These are phyloP conservation scores for Telfairia occidentalis DNA, from an alignment of 331 rosid species.

Conservation along the genomic window DNA sequence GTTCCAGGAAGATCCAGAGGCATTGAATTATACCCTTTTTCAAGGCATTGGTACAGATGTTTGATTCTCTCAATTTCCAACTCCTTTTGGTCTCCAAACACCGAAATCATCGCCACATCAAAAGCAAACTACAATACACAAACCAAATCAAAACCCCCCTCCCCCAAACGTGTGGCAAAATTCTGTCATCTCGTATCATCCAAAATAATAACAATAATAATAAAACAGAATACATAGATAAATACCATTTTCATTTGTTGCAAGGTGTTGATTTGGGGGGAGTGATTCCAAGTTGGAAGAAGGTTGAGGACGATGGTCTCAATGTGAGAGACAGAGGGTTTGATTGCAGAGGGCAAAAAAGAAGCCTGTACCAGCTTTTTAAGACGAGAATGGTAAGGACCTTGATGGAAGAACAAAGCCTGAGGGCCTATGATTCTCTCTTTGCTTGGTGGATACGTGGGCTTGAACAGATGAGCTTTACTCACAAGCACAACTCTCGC, in stretches of 20 bases:
- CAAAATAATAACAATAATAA: not conserved
- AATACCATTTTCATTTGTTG: slow-evolving; percentile 72
- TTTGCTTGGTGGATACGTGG: slow-evolving; percentile 88
- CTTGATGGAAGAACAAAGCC: slow-evolving; percentile 78
- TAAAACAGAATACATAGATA: not conserved
- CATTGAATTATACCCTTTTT: slow-evolving; percentile 83
- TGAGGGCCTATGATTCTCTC: slow-evolving; percentile 75
- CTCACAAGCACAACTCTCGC: slow-evolving; percentile 60
- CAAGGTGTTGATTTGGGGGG: slow-evolving; percentile 51
- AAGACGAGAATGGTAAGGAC: slow-evolving; percentile 60
- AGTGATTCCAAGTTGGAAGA: slow-evolving; percentile 51
- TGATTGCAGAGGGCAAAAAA: slow-evolving; percentile 44
- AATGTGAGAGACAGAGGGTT: slow-evolving; percentile 41
- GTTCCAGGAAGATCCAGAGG: slow-evolving; percentile 75
- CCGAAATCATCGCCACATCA: slow-evolving; percentile 78
- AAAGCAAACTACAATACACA: slow-evolving; percentile 54
- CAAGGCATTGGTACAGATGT: slow-evolving; percentile 45
- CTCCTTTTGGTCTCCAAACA: slow-evolving; percentile 42
- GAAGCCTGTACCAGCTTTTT: slow-evolving; percentile 58
- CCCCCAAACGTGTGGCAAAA: not conserved
- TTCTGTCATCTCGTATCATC: not conserved
- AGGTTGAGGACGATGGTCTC: slow-evolving; percentile 44
- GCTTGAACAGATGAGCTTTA: slow-evolving; percentile 59
- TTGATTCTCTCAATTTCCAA: slow-evolving; percentile 54
- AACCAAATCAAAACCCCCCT: not conserved